phyloP scores from a whole-genome alignment of 1,284 basidiomycete species.

The Mrakiaceae sp. region DNA sequence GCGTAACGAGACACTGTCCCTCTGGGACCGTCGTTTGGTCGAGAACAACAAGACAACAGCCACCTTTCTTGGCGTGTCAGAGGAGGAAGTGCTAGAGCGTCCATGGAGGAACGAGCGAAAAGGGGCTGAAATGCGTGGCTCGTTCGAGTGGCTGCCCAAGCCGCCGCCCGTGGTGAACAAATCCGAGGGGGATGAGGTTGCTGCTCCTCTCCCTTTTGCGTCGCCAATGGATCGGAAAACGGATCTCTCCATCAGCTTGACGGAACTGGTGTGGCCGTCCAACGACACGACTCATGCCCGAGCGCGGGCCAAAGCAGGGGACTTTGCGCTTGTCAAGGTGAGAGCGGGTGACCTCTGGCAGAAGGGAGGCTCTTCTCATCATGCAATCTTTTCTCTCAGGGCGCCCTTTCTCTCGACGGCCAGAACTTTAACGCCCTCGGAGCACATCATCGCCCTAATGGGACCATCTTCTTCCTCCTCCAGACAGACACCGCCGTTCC shows the following conservation, averaged over 20 bases:
- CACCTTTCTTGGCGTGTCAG: background rate
- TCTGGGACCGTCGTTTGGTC: background rate
- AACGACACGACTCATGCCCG: background rate
- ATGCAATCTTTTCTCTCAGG: too few relatives aligned
- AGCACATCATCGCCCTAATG: background rate
- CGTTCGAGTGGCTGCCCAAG: background rate
- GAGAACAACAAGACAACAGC: background rate
- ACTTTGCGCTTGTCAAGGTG: background rate
- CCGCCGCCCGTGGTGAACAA: background rate
- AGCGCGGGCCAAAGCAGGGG: background rate
- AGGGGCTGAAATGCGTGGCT: background rate
- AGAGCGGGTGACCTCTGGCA: background rate
- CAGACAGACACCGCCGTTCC: background rate
- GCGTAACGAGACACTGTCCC: background rate
- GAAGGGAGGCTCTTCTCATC: too few relatives aligned
- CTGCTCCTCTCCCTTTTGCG: too few relatives aligned
- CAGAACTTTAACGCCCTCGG: background rate
- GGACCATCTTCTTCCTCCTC: background rate
- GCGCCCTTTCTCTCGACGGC: too few relatives aligned
- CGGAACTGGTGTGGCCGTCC: background rate
- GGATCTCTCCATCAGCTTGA: background rate
- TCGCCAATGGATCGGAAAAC: background rate
- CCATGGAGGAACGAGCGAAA: background rate
- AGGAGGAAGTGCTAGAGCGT: background rate
- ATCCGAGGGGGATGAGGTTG: background rate